These are phyloP conservation scores for Suillus alpinus DNA, from an alignment of 768 basidiomycete species.

Conservation along the genomic window DNA sequence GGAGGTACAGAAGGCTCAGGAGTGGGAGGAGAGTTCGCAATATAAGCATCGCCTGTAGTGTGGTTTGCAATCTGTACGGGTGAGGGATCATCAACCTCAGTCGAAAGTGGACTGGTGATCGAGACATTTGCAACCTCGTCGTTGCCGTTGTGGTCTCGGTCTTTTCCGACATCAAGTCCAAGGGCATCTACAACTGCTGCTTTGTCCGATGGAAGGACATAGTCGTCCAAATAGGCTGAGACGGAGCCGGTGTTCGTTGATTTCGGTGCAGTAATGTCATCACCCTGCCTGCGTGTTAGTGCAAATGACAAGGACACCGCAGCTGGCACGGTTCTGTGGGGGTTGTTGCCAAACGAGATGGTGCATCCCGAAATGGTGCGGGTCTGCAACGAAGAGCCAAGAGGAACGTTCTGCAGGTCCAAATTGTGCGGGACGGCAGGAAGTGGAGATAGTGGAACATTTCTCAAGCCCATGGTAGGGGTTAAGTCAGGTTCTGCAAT, in stretches of 20 bases:
- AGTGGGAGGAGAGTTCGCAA: neutral
- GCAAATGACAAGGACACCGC: neutral
- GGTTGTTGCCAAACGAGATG: constrained; percentile 3
- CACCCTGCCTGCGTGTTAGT: too few species aligned
- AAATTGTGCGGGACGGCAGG: neutral
- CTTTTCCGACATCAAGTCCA: constrained; percentile 6
- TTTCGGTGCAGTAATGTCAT: neutral
- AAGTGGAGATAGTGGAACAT: neutral
- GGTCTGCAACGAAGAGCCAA: constrained; percentile 12
- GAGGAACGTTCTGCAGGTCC: neutral
- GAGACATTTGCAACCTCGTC: neutral
- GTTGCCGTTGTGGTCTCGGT: neutral
- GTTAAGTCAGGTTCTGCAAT: neutral
- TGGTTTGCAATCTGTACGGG: neutral
- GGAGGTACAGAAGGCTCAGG: neutral
- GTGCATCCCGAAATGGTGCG: constrained; percentile 1
- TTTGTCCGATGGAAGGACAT: neutral
- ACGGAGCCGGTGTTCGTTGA: too few species aligned
- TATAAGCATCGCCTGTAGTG: neutral
- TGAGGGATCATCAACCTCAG: neutral
- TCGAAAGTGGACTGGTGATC: neutral
- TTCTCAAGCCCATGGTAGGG: neutral
- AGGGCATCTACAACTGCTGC: constrained; percentile 1
- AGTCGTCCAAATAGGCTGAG: neutral
- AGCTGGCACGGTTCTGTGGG: constrained; percentile 3